A percentile compares a stretch with the other conserved stretches of the same genome.
Evolutionary conservation across 2,329 filamentous ascomycete species (phyloP).

Genomic region (Ascochyta viciae-villosae): DNA sequence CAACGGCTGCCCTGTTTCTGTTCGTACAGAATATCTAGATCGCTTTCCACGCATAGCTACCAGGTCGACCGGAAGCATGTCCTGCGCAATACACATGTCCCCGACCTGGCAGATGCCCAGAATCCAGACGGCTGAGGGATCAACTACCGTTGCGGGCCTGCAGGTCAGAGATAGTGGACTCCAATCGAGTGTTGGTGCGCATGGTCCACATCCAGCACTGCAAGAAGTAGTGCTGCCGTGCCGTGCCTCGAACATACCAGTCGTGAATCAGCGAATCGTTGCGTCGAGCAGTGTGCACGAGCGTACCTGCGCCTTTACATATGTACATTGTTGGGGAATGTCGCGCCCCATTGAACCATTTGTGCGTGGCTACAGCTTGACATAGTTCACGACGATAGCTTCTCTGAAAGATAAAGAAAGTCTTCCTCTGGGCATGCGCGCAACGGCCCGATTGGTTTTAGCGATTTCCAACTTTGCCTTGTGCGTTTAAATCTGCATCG

Average conservation of each 20-base stretch:
- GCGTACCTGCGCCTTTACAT: too few species aligned
- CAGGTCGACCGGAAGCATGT: neutral
- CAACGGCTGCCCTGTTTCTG: neutral
- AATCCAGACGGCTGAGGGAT: neutral
- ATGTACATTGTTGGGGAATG: too few species aligned
- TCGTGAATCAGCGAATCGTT: too few species aligned
- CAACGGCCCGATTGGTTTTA: too few species aligned
- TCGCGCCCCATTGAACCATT: too few species aligned
- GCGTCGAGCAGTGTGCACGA: too few species aligned
- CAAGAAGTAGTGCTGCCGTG: neutral
- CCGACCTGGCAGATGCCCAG: neutral
- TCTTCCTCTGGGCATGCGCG: too few species aligned
- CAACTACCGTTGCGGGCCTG: neutral
- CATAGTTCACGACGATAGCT: too few species aligned
- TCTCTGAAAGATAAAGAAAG: too few species aligned
- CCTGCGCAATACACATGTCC: neutral
- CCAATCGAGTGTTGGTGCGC: neutral
- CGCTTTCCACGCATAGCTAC: neutral
- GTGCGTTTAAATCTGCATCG: too few species aligned
- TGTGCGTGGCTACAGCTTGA: too few species aligned
- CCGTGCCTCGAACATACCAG: slow-evolving; percentile 1
- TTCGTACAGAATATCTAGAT: neutral
- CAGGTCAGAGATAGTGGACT: neutral
- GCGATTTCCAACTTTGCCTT: too few species aligned
- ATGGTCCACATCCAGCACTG: neutral